Evolutionary conservation across 2,329 filamentous ascomycete species (phyloP), one percentile per base, ranked within the genome.

Genomic region (Pseudocercospora cruenta): DNA sequence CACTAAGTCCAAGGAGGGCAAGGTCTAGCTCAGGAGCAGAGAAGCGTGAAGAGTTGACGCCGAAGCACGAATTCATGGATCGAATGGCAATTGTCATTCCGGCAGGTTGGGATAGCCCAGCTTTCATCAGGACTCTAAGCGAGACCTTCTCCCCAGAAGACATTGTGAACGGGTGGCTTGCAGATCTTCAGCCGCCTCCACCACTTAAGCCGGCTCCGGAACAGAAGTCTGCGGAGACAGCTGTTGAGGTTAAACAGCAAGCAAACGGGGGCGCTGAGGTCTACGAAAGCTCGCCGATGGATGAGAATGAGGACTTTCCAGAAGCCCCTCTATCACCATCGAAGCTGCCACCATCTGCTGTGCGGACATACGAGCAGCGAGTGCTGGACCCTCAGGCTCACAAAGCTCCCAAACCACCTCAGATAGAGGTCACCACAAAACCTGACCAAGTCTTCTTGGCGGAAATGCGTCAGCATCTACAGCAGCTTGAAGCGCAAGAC

Each of bases 101-200:
- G 1, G 91, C 94, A 16, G 97, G 97, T 78, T 99, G 95, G 95
- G 95, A 99, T 79, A 97, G 94, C 0, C 97, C 93, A 92, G 94
- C 93, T 66, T 99, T 98, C 80, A 97, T 99, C 67, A 87, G 94
- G 49, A 93, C 98, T 53, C 83, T 98, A 28, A 88, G 93, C 62
- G 95, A 97, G 76, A 92, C 90, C 0, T 98, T 98, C 73, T 93
- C 98, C 71, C 92, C 96, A 22, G 95, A 99, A 81, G 86, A 87
- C 14, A 85, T 96, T 51, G 95, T 92, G 73, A 86, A 89, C 65
- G 91, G 90, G 58, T 99, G 95, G 95, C 67, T 69, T 26, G 59
- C 62, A 39, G 75, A 77, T 63, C 67, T 77, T 9, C 69, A 71
- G 53, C 69, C 72, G 14, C 67, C 93, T 96, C 70, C 91, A 95